phyloP scores from a whole-genome alignment of 106 monocot genomes.

The Dactylorhiza incarnata region DNA sequence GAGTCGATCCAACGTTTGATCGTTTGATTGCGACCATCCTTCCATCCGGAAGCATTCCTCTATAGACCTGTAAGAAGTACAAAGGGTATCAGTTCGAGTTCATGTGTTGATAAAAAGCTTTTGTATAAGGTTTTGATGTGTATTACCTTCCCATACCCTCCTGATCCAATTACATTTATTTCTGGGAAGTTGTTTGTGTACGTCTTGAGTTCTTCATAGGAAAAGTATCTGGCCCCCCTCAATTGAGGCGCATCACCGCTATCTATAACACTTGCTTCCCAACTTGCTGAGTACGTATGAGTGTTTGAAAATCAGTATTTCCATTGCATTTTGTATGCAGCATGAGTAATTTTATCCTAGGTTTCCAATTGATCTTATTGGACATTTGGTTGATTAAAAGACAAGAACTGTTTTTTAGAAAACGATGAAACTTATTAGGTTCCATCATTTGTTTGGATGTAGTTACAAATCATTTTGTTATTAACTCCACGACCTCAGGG shows the following conservation, averaged over 20 bases:
- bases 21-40: slow-evolving; percentile 53
- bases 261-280: slow-evolving; percentile 32
- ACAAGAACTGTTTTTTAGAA: not conserved
- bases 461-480: not conserved
- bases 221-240: slow-evolving; percentile 68
- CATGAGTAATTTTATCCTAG: not conserved
- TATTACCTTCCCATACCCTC: slow-evolving; percentile 62
- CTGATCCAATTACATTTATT: slow-evolving; percentile 46
- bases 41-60: slow-evolving; percentile 41
- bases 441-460: not conserved
- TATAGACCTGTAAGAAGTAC: slow-evolving; percentile 39
- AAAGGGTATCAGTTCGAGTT: not conserved
- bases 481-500: too few relatives aligned
- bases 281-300: slow-evolving; percentile 37
- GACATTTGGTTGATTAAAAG: too few relatives aligned
- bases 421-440: not conserved
- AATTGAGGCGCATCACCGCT: slow-evolving; percentile 50
- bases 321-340: not conserved
- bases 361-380: not conserved
- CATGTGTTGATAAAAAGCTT: not conserved
- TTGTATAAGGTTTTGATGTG: not conserved
- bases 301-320: not conserved
- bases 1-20: slow-evolving; percentile 35
- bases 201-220: slow-evolving; percentile 54
- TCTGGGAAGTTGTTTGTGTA: slow-evolving; percentile 58